Evolutionary conservation across 2,329 filamentous ascomycete genomes (phyloP), one percentile per base, ranked within the genome.

Genomic region (Colletotrichum noveboracense): DNA sequence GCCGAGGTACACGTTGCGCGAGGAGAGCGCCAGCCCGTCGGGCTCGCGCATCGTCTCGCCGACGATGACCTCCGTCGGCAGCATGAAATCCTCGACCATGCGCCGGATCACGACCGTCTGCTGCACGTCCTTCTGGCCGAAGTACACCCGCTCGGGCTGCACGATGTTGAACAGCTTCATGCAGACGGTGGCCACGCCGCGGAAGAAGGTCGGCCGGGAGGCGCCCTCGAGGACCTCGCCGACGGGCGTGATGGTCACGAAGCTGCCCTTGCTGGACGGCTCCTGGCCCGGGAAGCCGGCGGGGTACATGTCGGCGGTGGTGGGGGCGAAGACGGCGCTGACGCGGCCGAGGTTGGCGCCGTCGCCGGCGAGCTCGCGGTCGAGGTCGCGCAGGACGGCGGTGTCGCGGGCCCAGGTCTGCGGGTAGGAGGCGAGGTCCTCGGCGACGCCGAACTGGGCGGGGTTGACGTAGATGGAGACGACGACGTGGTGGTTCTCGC

Each of bases 101-200:
- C 94, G 92, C 80, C 92, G 93, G 80, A 99, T 94, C 13, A 99
- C 91, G 21, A 98, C 94, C 0, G 96, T 98, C 86, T 99, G 97
- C 87, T 99, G 97, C 24, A 98, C 92, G 84, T 99, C 97, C 86
- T 99, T 99, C 85, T 98, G 97, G 6, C 97, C 97, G 87, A 99
- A 98, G 86, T 98, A 96, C 24, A 94, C 94, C 6, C 90, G 88
- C 75, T 95, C 93, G 1, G 94, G 93, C 80, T 87, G 86, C 21
- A 87, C 85, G 24, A 86, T 83, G 78, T 87, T 87, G 82, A 88
- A 87, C 28, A 88, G 84, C 84, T 97, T 99, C 91, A 96, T 97
- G 87, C 96, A 98, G 3, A 99, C 94, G 2, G 97, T 99, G 24
- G 97, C 96, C 38, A 99, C 97, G 52, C 97, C 97, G 65, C 97